These are phyloP conservation scores for Phytophthora chlamydospora DNA, from an alignment of 352 stramenopile species.

Conservation along the genomic window DNA sequence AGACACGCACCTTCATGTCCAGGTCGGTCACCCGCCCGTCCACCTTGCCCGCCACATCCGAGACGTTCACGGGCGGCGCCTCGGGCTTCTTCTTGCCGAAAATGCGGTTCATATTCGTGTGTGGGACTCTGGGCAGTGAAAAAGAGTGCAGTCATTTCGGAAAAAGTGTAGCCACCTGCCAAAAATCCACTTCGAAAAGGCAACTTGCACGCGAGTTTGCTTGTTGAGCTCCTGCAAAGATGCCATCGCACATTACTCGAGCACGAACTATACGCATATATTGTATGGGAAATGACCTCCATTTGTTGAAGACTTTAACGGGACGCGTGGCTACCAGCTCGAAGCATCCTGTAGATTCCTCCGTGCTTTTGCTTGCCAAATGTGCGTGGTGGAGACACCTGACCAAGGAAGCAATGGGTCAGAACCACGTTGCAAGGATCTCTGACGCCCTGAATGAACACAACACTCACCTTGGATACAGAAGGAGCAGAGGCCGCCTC, in stretches of 20 bases:
- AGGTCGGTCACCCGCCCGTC: constrained; percentile 78
- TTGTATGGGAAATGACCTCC: not conserved
- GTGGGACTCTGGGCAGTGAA: not conserved
- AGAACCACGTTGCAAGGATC: not conserved
- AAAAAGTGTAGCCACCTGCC: constrained; percentile 1
- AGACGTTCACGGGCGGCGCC: constrained; percentile 72
- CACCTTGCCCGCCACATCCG: constrained; percentile 77
- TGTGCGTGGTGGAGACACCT: constrained; percentile 41
- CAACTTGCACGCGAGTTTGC: not conserved
- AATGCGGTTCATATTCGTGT: constrained; percentile 73
- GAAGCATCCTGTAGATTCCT: constrained; percentile 77
- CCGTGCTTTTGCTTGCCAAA: constrained; percentile 61
- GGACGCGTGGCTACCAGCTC: constrained; percentile 17
- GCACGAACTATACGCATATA: not conserved
- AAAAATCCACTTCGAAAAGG: constrained; percentile 17
- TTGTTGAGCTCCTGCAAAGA: too few species aligned
- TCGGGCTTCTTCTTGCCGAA: constrained; percentile 88
- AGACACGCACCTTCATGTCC: constrained; percentile 71
- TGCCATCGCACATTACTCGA: too few species aligned
- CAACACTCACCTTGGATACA: constrained; percentile 23
- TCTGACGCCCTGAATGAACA: not conserved
- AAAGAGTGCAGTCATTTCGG: constrained; percentile 2
- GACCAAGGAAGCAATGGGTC: constrained; percentile 3
- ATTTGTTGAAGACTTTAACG: constrained; percentile 15
- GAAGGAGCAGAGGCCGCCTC: constrained; percentile 10